These are phyloP conservation scores for Lentinula boryana DNA, from an alignment of 768 basidiomycete genomes.

Conservation along the genomic window DNA sequence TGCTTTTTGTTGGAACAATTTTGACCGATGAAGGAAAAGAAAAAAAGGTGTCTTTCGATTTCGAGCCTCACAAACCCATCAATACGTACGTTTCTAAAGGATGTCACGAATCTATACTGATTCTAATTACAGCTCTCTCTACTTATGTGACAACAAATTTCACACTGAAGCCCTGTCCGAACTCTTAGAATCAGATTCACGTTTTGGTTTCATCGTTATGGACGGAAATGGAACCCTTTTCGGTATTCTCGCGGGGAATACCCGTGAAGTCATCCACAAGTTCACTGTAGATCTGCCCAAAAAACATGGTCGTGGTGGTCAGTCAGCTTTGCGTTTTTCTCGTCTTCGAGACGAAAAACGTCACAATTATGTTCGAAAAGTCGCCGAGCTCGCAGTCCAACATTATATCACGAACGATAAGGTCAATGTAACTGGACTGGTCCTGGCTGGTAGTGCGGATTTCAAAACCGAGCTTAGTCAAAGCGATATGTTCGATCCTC, in stretches of 20 bases:
- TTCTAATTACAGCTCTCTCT: conserved; percentile 64
- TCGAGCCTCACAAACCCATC: conserved; percentile 98
- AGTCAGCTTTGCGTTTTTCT: conserved; percentile 98
- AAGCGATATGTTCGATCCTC: conserved; percentile 92
- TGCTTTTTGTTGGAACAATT: conserved; percentile 97
- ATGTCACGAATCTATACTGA: background rate
- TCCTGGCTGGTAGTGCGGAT: conserved; percentile 95
- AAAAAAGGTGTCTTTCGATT: conserved; percentile 98
- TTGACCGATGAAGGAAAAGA: conserved; percentile 98
- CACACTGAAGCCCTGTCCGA: conserved; percentile 97
- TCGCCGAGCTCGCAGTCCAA: conserved; percentile 94
- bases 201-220: conserved; percentile 99
- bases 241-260: conserved; percentile 93
- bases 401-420: conserved; percentile 98
- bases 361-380: conserved; percentile 99
- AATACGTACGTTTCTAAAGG: conserved; percentile 72
- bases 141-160: conserved; percentile 99
- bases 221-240: conserved; percentile 97
- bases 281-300: conserved; percentile 99
- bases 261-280: conserved; percentile 95
- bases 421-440: conserved; percentile 94
- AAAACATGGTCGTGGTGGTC: conserved; percentile 99
- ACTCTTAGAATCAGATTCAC: conserved; percentile 92
- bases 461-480: conserved; percentile 98
- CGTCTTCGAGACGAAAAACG: conserved; percentile 98